Conservation (phyloP, 257 asterid genomes). For the Petrea volubilis region DNA sequence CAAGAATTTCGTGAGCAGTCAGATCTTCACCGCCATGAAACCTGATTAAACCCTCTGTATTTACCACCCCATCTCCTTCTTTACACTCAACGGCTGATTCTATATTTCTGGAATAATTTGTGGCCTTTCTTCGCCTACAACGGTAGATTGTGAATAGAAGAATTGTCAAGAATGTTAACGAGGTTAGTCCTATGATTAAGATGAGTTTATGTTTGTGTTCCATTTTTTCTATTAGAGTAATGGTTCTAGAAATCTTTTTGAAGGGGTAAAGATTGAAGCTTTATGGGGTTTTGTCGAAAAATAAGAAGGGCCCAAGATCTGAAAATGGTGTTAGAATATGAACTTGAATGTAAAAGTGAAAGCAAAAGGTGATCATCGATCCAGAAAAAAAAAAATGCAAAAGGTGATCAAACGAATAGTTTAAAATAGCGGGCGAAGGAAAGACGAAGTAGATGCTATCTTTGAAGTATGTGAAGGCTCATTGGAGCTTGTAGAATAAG, state of each 20-base stretch:
- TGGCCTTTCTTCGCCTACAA: constrained; percentile 36
- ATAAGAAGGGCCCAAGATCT: constrained; percentile 45
- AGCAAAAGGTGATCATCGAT: constrained; percentile 1
- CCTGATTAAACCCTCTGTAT: constrained; percentile 51
- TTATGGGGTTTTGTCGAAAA: constrained; percentile 29
- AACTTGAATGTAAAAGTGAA: neutral
- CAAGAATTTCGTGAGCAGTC: constrained; percentile 51
- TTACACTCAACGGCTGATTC: constrained; percentile 45
- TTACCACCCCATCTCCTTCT: constrained; percentile 39
- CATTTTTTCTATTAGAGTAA: constrained; percentile 32
- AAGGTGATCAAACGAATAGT: neutral
- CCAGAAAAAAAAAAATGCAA: no score
- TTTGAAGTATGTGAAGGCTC: constrained; percentile 19
- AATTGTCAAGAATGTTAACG: constrained; percentile 29
- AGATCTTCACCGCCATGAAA: constrained; percentile 68
- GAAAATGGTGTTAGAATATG: constrained; percentile 37
- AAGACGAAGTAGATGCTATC: constrained; percentile 19
- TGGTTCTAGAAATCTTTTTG: neutral
- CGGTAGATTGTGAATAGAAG: constrained; percentile 34
- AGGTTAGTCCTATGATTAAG: constrained; percentile 37
- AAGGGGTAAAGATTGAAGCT: constrained; percentile 35
- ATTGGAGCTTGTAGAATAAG: constrained; percentile 7
- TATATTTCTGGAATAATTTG: constrained; percentile 36
- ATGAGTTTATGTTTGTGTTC: constrained; percentile 43
- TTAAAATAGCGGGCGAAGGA: constrained; percentile 4